Evolutionary conservation across 306 rosid species (phyloP).

Genomic region (Acacia acuminata): DNA sequence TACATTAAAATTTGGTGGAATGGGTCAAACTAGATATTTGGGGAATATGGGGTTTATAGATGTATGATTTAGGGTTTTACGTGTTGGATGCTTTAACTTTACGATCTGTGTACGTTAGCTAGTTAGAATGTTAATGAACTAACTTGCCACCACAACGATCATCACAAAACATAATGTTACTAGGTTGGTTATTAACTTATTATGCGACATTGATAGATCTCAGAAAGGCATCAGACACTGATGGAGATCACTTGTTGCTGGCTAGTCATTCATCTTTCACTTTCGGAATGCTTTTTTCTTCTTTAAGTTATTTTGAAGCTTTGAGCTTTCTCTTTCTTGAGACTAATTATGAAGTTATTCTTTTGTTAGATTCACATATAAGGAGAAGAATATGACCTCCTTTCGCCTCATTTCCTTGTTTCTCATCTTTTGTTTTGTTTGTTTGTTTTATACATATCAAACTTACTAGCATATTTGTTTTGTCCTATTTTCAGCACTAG

Average conservation of each 20-base stretch:
- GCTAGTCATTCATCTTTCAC: not conserved
- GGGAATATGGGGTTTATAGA: not conserved
- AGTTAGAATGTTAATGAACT: not conserved
- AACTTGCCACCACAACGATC: not conserved
- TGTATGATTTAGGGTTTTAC: conserved; percentile 11
- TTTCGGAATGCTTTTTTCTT: not conserved
- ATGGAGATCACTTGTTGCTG: not conserved
- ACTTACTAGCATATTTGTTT: conserved; percentile 14
- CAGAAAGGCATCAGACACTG: not conserved
- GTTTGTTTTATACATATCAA: not conserved
- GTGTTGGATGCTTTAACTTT: conserved; percentile 9
- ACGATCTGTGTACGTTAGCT: not conserved
- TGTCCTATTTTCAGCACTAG: conserved; percentile 21
- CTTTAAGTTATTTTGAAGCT: not conserved
- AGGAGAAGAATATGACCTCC: not conserved
- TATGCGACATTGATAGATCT: not conserved
- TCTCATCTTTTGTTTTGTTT: not conserved
- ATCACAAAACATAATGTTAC: not conserved
- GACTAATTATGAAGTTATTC: conserved; percentile 1
- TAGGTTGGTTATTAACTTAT: not conserved
- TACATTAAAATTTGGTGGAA: conserved; percentile 1
- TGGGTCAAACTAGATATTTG: not conserved
- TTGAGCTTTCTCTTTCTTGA: conserved; percentile 9
- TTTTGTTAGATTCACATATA: not conserved
- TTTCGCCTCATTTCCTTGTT: not conserved